Conservation (phyloP, 148 eudicot genomes). For the Arbutus unedo region DNA sequence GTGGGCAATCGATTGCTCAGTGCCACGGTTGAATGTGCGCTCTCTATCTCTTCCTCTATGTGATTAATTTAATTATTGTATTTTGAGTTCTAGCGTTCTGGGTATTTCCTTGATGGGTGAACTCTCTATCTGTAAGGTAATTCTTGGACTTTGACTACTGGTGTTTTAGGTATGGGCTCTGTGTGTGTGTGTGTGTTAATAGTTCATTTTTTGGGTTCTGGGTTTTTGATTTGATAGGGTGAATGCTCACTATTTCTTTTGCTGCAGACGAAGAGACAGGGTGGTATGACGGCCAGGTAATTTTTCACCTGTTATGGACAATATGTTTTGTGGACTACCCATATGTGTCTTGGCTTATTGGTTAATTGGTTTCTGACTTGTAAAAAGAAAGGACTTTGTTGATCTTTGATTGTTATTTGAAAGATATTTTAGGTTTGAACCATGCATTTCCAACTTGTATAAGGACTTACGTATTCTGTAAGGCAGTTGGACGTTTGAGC, state of each 20-base stretch:
- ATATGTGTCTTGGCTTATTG: background rate
- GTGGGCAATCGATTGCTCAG: conserved; percentile 93
- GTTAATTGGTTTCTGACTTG: background rate
- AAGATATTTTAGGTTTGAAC: background rate
- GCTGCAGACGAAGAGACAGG: conserved; percentile 95
- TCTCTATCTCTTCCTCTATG: background rate
- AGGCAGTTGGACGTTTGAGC: background rate
- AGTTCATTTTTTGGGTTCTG: background rate
- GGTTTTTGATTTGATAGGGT: conserved; percentile 6
- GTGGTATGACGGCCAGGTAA: conserved; percentile 99
- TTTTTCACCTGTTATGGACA: conserved; percentile 3
- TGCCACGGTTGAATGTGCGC: conserved; percentile 91
- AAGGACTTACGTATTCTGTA: background rate
- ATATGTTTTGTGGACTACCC: background rate
- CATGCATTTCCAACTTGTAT: background rate
- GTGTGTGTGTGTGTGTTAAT: background rate
- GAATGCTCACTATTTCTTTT: conserved; percentile 2
- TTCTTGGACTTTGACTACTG: too few relatives aligned
- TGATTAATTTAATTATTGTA: background rate
- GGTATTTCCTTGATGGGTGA: background rate
- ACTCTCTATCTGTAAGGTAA: background rate
- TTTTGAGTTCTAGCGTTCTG: background rate
- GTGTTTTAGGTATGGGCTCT: too few relatives aligned
- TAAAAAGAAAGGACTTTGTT: background rate
- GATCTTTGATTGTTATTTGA: background rate